phyloP scores from a whole-genome alignment of 352 stramenopile genomes.

The Globisporangium cylindrosporum region DNA sequence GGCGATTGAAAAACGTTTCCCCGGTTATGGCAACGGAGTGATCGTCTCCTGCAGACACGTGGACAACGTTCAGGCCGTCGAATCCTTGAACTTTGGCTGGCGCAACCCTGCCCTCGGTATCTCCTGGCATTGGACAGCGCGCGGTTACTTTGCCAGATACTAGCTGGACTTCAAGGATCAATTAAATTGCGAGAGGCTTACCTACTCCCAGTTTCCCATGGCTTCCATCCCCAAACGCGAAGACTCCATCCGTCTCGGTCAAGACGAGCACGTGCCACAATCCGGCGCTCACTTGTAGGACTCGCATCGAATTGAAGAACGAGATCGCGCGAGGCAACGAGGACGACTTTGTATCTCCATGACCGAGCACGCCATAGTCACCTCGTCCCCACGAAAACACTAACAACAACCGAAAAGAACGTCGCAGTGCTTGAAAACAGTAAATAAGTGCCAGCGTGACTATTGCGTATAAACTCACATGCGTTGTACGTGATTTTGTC shows the following conservation, averaged over 20 bases:
- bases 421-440: no score
- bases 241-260: slow-evolving; percentile 67
- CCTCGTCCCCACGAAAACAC: slow-evolving; percentile 74
- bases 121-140: slow-evolving; percentile 29
- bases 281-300: slow-evolving; percentile 52
- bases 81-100: slow-evolving; percentile 41
- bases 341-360: slow-evolving; percentile 43
- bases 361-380: slow-evolving; percentile 54
- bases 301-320: slow-evolving; percentile 52
- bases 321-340: slow-evolving; percentile 42
- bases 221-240: slow-evolving; percentile 60
- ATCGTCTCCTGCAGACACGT: slow-evolving; percentile 60
- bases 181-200: slow-evolving; percentile 18
- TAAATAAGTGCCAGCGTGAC: neutral
- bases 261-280: slow-evolving; percentile 65
- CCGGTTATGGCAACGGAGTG: slow-evolving; percentile 66
- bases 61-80: slow-evolving; percentile 52
- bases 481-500: slow-evolving; percentile 14
- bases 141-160: neutral
- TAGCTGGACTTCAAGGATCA: neutral
- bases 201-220: slow-evolving; percentile 63
- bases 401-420: slow-evolving; percentile 14
- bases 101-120: slow-evolving; percentile 31
- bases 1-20: slow-evolving; percentile 61
- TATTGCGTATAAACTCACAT: neutral